Percentiles rank a stretch among this genome's conserved stretches.
Conservation (phyloP, 2,329 filamentous ascomycete species). For the Neofusicoccum ribis region DNA sequence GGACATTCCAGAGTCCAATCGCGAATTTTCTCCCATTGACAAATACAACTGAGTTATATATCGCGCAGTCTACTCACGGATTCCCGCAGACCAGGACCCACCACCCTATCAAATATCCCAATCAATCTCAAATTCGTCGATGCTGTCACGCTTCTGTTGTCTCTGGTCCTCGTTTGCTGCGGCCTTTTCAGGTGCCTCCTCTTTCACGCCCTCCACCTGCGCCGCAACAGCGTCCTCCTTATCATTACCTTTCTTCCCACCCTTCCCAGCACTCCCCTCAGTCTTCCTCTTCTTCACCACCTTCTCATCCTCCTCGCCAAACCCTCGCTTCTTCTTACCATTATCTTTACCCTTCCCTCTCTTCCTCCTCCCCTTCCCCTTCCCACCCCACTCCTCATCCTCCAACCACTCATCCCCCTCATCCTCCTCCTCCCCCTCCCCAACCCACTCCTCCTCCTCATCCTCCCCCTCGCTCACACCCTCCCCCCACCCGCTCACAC, state of each 20-base stretch:
- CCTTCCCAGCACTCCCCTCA: neutral
- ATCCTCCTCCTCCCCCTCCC: neutral
- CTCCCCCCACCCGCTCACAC: neutral
- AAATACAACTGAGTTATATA: neutral
- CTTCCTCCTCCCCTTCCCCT: neutral
- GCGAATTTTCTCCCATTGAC: neutral
- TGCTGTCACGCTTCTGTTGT: neutral
- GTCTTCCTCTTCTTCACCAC: neutral
- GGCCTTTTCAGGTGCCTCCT: neutral
- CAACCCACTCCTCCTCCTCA: neutral
- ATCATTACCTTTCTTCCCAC: neutral
- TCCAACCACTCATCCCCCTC: neutral
- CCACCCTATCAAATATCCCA: neutral
- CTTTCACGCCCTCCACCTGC: neutral
- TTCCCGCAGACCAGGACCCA: neutral
- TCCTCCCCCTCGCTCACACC: neutral
- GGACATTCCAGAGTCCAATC: no score
- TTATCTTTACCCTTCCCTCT: neutral
- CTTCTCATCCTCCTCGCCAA: neutral
- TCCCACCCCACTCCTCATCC: neutral
- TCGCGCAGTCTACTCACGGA: neutral
- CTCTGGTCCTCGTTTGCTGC: neutral
- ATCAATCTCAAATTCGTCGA: slow-evolving; percentile 6
- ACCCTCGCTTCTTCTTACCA: neutral
- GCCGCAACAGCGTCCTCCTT: neutral